Evolutionary conservation across 805 yeast species (phyloP).

Genomic region (Zygosaccharomyces rouxii): DNA sequence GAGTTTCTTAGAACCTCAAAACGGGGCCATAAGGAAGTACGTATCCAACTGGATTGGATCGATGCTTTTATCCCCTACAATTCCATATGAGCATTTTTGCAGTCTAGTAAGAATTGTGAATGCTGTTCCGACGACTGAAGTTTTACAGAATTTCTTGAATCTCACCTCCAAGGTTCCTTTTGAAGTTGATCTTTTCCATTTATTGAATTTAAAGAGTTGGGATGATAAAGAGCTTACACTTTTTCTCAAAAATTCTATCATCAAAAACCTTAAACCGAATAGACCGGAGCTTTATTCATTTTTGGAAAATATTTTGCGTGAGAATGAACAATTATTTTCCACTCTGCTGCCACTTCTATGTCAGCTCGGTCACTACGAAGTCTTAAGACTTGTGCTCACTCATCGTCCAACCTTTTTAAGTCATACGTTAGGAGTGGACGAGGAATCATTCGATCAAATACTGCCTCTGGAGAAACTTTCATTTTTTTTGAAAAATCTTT

Average conservation of each 20-base stretch:
- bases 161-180: slow-evolving; percentile 10
- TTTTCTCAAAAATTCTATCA: slow-evolving; percentile 12
- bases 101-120: slow-evolving; percentile 18
- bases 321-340: slow-evolving; percentile 3
- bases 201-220: slow-evolving; percentile 15
- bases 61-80: slow-evolving; percentile 18
- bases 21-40: slow-evolving; percentile 12
- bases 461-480: slow-evolving; percentile 9
- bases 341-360: slow-evolving; percentile 6
- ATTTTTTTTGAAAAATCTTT: neutral
- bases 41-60: slow-evolving; percentile 27
- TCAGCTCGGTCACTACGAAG: neutral
- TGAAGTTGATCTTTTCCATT: slow-evolving; percentile 8
- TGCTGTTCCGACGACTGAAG: slow-evolving; percentile 13
- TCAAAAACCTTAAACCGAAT: neutral
- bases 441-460: neutral
- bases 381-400: slow-evolving; percentile 8
- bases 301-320: slow-evolving; percentile 4
- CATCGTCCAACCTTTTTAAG: slow-evolving; percentile 6
- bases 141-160: slow-evolving; percentile 19
- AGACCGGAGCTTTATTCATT: neutral
- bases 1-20: slow-evolving; percentile 14
- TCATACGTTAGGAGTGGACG: neutral
- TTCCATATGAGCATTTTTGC: slow-evolving; percentile 14
- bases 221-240: slow-evolving; percentile 10